These are phyloP conservation scores for Spergularia azorica DNA, from an alignment of 179 eudicot species.

Conservation along the genomic window DNA sequence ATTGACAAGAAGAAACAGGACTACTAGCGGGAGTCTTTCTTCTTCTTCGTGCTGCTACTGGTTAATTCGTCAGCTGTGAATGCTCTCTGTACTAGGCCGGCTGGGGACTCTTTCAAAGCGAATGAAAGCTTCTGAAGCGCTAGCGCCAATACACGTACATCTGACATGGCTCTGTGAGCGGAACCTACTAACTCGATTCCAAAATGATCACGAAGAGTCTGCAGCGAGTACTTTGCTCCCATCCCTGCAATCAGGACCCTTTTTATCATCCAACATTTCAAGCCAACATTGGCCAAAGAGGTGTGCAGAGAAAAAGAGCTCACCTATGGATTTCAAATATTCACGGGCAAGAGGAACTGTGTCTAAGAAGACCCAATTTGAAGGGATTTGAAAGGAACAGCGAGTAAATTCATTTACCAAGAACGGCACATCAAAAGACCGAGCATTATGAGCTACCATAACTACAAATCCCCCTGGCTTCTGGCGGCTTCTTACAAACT, in stretches of 20 bases:
- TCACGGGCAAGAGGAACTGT: conserved; percentile 74
- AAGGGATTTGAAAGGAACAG: conserved; percentile 58
- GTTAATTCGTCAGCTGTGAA: conserved; percentile 48
- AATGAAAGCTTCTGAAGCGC: conserved; percentile 62
- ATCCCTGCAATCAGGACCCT: conserved; percentile 41
- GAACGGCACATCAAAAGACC: conserved; percentile 73
- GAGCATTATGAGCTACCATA: conserved; percentile 72
- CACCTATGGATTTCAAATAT: conserved; percentile 62
- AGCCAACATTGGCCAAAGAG: not conserved
- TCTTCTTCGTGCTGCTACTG: conserved; percentile 47
- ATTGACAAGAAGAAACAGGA: conserved; percentile 10
- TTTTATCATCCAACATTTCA: not conserved
- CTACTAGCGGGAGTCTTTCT: conserved; percentile 22
- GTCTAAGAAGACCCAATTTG: conserved; percentile 76
- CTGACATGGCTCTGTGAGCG: conserved; percentile 89
- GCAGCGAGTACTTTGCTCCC: conserved; percentile 32
- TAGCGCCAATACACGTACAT: conserved; percentile 52
- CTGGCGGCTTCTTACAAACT: conserved; percentile 70
- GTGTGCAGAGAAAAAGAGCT: conserved; percentile 22
- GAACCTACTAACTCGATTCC: conserved; percentile 45
- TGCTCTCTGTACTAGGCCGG: conserved; percentile 47
- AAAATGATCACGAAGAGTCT: conserved; percentile 61
- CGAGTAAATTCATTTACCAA: conserved; percentile 64
- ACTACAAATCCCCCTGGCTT: conserved; percentile 71
- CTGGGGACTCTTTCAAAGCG: conserved; percentile 56